phyloP scores from a whole-genome alignment of 2,329 filamentous ascomycete genomes.

The Sclerotiophoma versabilis region DNA sequence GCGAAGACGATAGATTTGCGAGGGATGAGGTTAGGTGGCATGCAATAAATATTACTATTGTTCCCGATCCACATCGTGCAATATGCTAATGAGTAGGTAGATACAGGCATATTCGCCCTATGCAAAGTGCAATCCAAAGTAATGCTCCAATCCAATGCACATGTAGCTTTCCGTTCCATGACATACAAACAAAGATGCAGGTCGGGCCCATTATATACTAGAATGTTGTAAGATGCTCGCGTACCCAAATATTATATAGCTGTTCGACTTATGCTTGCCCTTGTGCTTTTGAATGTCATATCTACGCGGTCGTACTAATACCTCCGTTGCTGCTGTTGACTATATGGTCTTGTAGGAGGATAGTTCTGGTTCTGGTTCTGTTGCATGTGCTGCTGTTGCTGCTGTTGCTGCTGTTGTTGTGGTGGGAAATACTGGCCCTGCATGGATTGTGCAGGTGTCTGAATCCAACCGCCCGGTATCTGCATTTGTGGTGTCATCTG shows the following conservation, averaged over 20 bases:
- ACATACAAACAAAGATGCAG: conserved; percentile 6
- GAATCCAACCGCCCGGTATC: conserved; percentile 38
- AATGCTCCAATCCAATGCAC: conserved; percentile 9
- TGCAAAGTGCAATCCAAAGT: conserved; percentile 6
- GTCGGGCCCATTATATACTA: conserved; percentile 9
- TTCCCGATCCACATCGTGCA: background rate
- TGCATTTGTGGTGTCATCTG: conserved; percentile 37
- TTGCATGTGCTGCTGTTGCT: conserved; percentile 16
- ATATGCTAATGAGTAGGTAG: background rate
- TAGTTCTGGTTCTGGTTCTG: conserved; percentile 26
- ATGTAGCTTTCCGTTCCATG: background rate
- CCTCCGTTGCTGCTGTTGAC: conserved; percentile 32
- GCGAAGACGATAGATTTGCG: background rate
- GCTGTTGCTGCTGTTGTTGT: conserved; percentile 21
- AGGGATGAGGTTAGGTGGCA: background rate
- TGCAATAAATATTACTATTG: conserved; percentile 7
- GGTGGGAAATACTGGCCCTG: conserved; percentile 38
- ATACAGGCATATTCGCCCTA: background rate
- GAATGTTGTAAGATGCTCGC: conserved; percentile 3
- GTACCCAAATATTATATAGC: background rate
- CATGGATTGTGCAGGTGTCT: conserved; percentile 36
- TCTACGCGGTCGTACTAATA: conserved; percentile 9
- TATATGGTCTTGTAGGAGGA: conserved; percentile 39
- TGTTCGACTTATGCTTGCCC: background rate
- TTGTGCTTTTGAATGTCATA: conserved; percentile 3